Percentiles rank a stretch among this genome's conserved stretches.
Evolutionary conservation across 2,329 filamentous ascomycete species (phyloP).

Genomic region (Penicillium sp.): DNA sequence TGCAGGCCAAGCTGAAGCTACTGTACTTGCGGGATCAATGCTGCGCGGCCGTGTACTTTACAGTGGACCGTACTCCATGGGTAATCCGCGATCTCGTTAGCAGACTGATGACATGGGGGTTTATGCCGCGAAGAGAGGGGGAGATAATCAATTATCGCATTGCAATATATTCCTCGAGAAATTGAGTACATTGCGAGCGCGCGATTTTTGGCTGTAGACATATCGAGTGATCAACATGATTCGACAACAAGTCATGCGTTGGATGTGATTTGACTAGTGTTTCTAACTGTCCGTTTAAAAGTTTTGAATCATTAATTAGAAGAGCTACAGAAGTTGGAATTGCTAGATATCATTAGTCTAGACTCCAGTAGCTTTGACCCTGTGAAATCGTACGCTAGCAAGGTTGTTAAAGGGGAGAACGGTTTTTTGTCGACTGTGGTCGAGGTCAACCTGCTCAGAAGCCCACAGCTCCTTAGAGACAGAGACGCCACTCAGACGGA

Average conservation of each 20-base stretch:
- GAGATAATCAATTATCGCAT: background rate
- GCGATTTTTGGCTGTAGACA: background rate
- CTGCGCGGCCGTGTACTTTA: background rate
- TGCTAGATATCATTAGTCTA: too few species aligned
- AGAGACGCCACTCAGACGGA: background rate
- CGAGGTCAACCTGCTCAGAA: background rate
- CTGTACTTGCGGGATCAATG: background rate
- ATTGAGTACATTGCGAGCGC: background rate
- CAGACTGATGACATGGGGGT: background rate
- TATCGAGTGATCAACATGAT: too few species aligned
- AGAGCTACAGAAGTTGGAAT: too few species aligned
- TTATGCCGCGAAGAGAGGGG: background rate
- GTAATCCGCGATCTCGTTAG: background rate
- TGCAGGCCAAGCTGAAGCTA: constrained; percentile 1
- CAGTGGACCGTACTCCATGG: background rate
- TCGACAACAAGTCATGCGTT: too few species aligned
- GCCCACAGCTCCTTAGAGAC: background rate
- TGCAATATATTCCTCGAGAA: background rate
- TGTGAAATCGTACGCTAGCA: too few species aligned
- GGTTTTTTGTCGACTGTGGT: background rate
- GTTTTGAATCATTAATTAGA: too few species aligned
- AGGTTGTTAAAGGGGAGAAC: background rate
- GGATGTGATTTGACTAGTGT: too few species aligned
- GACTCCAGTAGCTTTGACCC: too few species aligned
- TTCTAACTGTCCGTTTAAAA: too few species aligned